Percentiles rank a stretch among this genome's conserved stretches.
These are phyloP conservation scores for Thelonectria blattea DNA, from an alignment of 2,329 filamentous ascomycete species.

Conservation along the genomic window DNA sequence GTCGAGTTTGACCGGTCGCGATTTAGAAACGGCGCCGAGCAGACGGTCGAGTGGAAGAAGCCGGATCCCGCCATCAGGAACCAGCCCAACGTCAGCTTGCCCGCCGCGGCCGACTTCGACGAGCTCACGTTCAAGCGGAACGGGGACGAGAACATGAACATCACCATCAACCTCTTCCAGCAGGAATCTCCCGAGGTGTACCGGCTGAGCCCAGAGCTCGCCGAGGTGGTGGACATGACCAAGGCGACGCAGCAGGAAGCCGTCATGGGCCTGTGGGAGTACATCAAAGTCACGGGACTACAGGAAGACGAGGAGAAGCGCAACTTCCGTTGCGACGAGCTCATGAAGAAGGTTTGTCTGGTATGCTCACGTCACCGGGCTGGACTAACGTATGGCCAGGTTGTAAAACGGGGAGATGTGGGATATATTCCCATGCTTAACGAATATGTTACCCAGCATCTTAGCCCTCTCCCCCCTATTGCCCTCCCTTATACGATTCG, in stretches of 20 bases:
- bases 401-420: conserved; percentile 75
- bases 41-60: conserved; percentile 85
- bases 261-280: conserved; percentile 94
- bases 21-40: conserved; percentile 60
- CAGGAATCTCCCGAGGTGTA: conserved; percentile 89
- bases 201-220: conserved; percentile 76
- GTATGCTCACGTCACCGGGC: background rate
- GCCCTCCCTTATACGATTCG: conserved; percentile 91
- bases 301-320: conserved; percentile 96
- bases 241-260: conserved; percentile 89
- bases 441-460: conserved; percentile 79
- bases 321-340: conserved; percentile 87
- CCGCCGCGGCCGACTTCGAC: conserved; percentile 81
- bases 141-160: conserved; percentile 90
- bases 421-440: conserved; percentile 87
- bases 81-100: conserved; percentile 43
- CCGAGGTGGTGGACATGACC: conserved; percentile 83
- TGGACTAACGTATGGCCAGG: conserved; percentile 52
- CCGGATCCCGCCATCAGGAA: conserved; percentile 64
- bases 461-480: conserved; percentile 80
- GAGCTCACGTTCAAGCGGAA: conserved; percentile 89
- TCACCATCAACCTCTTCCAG: conserved; percentile 83
- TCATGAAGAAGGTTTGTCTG: conserved; percentile 72
- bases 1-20: conserved; percentile 73
- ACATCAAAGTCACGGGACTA: conserved; percentile 82